These are phyloP conservation scores for Verticillium longisporum DNA, from an alignment of 2,329 filamentous ascomycete genomes.

Conservation along the genomic window DNA sequence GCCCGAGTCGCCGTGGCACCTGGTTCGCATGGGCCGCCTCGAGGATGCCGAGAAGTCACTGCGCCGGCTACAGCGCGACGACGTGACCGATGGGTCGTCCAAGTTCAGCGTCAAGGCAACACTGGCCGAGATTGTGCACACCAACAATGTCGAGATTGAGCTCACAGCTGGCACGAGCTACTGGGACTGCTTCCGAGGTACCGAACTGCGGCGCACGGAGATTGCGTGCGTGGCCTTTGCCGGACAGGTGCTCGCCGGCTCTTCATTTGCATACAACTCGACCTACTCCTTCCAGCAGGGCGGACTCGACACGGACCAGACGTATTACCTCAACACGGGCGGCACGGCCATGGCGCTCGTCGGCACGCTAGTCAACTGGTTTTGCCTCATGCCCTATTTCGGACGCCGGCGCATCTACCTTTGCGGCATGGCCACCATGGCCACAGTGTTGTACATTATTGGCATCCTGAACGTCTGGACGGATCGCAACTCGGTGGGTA, in stretches of 20 bases:
- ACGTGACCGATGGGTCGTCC: neutral
- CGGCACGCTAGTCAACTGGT: slow-evolving; percentile 37
- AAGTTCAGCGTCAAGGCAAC: slow-evolving; percentile 23
- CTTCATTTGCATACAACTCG: slow-evolving; percentile 27
- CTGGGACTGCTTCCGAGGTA: slow-evolving; percentile 30
- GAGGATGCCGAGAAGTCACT: slow-evolving; percentile 22
- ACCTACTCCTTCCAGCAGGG: slow-evolving; percentile 28
- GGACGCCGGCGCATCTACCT: slow-evolving; percentile 38
- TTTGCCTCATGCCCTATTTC: slow-evolving; percentile 23
- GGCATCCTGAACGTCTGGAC: slow-evolving; percentile 27
- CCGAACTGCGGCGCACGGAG: slow-evolving; percentile 28
- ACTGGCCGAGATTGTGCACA: slow-evolving; percentile 34
- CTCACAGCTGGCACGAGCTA: slow-evolving; percentile 26
- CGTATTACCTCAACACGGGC: slow-evolving; percentile 30
- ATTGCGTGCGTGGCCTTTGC: slow-evolving; percentile 23
- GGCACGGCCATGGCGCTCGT: slow-evolving; percentile 31
- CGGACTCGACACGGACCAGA: slow-evolving; percentile 19
- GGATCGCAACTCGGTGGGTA: slow-evolving; percentile 26
- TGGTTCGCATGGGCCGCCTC: slow-evolving; percentile 26
- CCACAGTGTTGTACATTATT: slow-evolving; percentile 29
- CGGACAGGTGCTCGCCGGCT: slow-evolving; percentile 18
- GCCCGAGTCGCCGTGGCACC: slow-evolving; percentile 39
- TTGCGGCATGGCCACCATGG: slow-evolving; percentile 34
- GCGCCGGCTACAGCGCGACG: slow-evolving; percentile 14
- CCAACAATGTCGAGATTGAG: slow-evolving; percentile 27